Conservation (phyloP, 306 rosid species). For the Trifolium fragiferum region DNA sequence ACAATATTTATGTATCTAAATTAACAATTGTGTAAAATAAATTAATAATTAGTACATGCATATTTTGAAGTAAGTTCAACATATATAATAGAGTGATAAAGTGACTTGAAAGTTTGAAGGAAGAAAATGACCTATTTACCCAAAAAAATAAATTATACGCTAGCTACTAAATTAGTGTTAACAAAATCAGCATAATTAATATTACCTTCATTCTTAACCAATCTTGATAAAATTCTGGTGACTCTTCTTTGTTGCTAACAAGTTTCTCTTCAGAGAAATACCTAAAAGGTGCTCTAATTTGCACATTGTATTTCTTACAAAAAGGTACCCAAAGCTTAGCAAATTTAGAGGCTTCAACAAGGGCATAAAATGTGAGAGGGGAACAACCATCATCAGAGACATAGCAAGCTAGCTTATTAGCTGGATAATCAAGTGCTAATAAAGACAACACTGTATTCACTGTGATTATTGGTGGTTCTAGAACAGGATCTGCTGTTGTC, state of each 20-base stretch:
- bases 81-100: too few species aligned
- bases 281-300: constrained; percentile 65
- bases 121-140: too few species aligned
- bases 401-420: constrained; percentile 65
- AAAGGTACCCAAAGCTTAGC: constrained; percentile 47
- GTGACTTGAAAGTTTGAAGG: too few species aligned
- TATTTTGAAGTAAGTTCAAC: too few species aligned
- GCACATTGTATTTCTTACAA: constrained; percentile 45
- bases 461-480: constrained; percentile 64
- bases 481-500: constrained; percentile 61
- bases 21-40: too few species aligned
- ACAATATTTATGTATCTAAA: too few species aligned
- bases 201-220: constrained; percentile 55
- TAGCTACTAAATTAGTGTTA: too few species aligned
- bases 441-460: constrained; percentile 65
- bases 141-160: too few species aligned
- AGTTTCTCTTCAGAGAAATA: constrained; percentile 38
- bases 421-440: constrained; percentile 63
- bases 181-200: too few species aligned
- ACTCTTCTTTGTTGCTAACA: neutral
- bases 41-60: too few species aligned
- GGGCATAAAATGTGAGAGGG: constrained; percentile 52
- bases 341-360: constrained; percentile 58
- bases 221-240: constrained; percentile 40
- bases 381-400: constrained; percentile 71